Conservation (phyloP, 441 rosid species). For the Iberis amara region DNA sequence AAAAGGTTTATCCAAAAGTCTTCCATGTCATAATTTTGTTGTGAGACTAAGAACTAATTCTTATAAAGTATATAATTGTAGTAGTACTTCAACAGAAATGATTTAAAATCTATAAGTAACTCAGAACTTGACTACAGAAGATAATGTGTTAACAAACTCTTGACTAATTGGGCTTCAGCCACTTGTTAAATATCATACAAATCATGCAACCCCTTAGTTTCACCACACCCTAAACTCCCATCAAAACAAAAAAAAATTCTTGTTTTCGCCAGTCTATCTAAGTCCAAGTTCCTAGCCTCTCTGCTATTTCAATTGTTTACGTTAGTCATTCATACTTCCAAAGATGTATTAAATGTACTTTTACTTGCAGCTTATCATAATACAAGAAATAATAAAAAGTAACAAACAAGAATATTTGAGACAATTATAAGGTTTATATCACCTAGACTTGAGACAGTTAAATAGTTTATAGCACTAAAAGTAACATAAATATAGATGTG, state of each 20-base stretch:
- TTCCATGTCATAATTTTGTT: too few species aligned
- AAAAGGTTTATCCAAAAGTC: background rate
- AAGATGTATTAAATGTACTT: slow-evolving; percentile 1
- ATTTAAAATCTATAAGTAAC: background rate
- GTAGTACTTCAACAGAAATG: too few species aligned
- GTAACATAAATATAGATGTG: slow-evolving; percentile 9
- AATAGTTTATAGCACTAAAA: slow-evolving; percentile 4
- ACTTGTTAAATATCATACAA: background rate
- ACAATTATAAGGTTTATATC: slow-evolving; percentile 7
- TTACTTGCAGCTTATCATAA: background rate
- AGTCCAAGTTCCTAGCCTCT: slow-evolving; percentile 11
- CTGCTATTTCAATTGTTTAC: background rate
- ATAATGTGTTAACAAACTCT: background rate
- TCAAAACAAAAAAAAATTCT: background rate
- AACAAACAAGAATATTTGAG: slow-evolving; percentile 6
- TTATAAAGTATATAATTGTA: too few species aligned
- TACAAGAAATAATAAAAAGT: background rate
- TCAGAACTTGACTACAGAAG: slow-evolving; percentile 8
- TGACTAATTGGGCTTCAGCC: slow-evolving; percentile 7
- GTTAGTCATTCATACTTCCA: slow-evolving; percentile 8
- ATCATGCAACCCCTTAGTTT: background rate
- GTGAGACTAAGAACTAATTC: too few species aligned
- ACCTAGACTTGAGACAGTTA: slow-evolving; percentile 10
- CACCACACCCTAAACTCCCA: too few species aligned
- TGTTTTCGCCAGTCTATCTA: background rate